Evolutionary conservation across 202 grass and related monocot species (phyloP).

Genomic region (Digitaria exilis): DNA sequence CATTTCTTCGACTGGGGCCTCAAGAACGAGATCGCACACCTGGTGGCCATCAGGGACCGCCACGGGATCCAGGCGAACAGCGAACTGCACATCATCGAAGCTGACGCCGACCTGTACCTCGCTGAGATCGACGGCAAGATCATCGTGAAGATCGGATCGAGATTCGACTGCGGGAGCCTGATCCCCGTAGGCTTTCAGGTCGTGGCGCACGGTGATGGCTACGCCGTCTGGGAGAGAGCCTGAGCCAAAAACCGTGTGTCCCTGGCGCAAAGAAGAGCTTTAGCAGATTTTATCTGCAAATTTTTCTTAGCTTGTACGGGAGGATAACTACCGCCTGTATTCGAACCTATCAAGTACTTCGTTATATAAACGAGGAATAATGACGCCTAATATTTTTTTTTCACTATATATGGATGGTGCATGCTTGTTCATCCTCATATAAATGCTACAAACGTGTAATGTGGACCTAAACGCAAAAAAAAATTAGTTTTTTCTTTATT

Average conservation of each 20-base stretch:
- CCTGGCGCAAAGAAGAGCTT: background rate
- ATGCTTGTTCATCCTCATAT: too few relatives aligned
- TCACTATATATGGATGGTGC: too few relatives aligned
- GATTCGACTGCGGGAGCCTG: conserved; percentile 41
- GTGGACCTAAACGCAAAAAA: too few relatives aligned
- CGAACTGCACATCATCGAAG: conserved; percentile 61
- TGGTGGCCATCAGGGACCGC: conserved; percentile 62
- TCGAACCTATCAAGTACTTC: background rate
- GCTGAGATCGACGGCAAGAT: conserved; percentile 76
- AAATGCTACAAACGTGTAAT: too few relatives aligned
- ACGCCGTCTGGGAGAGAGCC: conserved; percentile 69
- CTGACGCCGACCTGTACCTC: conserved; percentile 79
- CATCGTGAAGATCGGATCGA: conserved; percentile 60
- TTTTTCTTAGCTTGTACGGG: background rate
- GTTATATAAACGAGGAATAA: conserved; percentile 9
- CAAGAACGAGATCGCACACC: conserved; percentile 58
- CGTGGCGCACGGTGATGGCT: conserved; percentile 54
- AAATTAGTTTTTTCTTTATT: too few relatives aligned
- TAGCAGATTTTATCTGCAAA: conserved; percentile 7
- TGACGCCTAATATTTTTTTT: too few relatives aligned
- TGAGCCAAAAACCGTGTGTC: background rate
- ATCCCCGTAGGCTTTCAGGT: conserved; percentile 57
- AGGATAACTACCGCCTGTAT: conserved; percentile 14
- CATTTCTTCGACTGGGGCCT: conserved; percentile 74
- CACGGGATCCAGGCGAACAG: conserved; percentile 57